Evolutionary conservation across 495 filamentous ascomycete genomes (phyloP), one percentile per base, ranked within the genome.

Genomic region (Recurvomyces mirabilis): DNA sequence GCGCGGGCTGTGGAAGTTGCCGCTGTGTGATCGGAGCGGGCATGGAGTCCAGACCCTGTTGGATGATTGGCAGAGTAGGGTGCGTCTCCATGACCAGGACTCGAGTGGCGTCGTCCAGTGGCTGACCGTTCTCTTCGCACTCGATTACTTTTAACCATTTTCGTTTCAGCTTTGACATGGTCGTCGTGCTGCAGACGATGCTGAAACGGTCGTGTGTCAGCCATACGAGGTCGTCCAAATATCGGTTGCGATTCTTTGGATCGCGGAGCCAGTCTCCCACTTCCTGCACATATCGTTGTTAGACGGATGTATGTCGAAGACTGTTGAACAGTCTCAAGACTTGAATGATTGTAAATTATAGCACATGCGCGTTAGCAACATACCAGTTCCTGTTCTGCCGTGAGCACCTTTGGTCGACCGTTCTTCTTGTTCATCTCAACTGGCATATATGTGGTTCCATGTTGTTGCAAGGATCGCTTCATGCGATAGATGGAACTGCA

Each of bases 351-450:
- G 30, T 4, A 32, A 4, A 29, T 32, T n/a, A 12, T 32, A n/a
- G 30, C 30, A 12, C 12, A 13, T 13, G 30, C 18, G 30, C 11
- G 18, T 32, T 12, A n/a, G n/a, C 6, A 14, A 44, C 47, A 5
- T 46, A 54, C 51, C 5, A 54, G 41, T 28, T 54, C 51, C 35
- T 54, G 51, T 28, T 54, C 51, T 4, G 45, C 46, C 5, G 19
- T 54, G 6, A 54, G 24, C 25, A 46, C 41, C 35, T 54, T 54
- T 15, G 51, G 51, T 26, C 51, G 18, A 4, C 51, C 51, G 32
- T 54, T 54, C 41, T 49, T 54, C 41, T 54, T 54, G 32, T 54
- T 54, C 31, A 54, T 22, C 38, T 54, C 51, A 11, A 20, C 5
- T 15, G 51, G 51, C 41, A 49, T 45, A 26, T 49, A 49, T 3